A percentile compares a stretch with the other conserved stretches of the same genome.
Conservation (phyloP, 2,329 filamentous ascomycete genomes). For the Diaporthe australafricana region DNA sequence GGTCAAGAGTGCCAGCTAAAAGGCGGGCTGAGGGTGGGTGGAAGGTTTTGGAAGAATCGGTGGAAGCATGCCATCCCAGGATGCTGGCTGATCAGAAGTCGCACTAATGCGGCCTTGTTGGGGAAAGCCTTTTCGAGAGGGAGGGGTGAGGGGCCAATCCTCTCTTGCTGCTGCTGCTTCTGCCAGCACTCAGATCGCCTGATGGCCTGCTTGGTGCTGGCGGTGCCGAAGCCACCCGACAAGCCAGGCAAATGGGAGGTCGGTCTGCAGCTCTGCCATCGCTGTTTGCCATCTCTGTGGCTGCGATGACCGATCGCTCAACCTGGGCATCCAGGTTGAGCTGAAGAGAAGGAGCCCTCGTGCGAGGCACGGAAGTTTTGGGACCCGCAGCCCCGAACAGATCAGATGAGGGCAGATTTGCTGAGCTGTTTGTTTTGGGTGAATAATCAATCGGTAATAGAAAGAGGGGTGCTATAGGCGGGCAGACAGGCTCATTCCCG, state of each 20-base stretch:
- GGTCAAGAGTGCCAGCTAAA: neutral
- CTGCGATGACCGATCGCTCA: neutral
- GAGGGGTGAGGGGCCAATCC: no score
- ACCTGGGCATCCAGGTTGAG: neutral
- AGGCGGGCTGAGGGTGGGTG: neutral
- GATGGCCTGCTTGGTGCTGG: neutral
- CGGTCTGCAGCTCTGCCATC: no score
- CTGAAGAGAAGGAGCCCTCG: neutral
- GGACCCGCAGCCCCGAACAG: neutral
- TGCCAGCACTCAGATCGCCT: conserved; percentile 6
- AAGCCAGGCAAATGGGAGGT: no score
- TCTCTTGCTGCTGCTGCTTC: neutral
- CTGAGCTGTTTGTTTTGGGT: neutral
- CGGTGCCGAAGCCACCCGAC: neutral
- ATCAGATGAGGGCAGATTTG: conserved; percentile 9
- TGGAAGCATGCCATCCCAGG: conserved; percentile 25
- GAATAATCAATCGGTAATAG: neutral
- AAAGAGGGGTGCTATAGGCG: neutral
- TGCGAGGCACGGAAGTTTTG: neutral
- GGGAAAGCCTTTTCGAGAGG: neutral
- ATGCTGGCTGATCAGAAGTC: conserved; percentile 2
- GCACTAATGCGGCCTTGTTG: conserved; percentile 17
- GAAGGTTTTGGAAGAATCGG: conserved; percentile 28
- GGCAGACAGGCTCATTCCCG: conserved; percentile 13
- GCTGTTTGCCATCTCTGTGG: neutral